A percentile compares a stretch with the other conserved stretches of the same genome.
These are phyloP conservation scores for Sphagnum magellanicum DNA, from an alignment of 228 moss, liverwort and hornwort species.

Conservation along the genomic window DNA sequence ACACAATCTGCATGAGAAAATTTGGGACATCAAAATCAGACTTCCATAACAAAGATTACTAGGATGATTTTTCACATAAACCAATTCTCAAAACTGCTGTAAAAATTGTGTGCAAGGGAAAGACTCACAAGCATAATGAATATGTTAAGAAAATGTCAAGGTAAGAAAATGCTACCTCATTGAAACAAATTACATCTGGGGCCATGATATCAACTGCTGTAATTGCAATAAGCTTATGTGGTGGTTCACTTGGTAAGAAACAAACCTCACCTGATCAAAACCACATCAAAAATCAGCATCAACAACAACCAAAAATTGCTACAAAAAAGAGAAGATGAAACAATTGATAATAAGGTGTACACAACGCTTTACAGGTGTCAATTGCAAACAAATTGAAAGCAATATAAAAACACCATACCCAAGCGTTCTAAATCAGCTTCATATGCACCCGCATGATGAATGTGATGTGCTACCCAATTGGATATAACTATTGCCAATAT, in stretches of 20 bases:
- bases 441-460: constrained; percentile 76
- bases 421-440: constrained; percentile 74
- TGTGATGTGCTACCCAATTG: constrained; percentile 77
- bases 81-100: too few relatives aligned
- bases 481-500: constrained; percentile 78
- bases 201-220: constrained; percentile 66
- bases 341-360: too few relatives aligned
- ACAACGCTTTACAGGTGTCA: too few relatives aligned
- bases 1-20: constrained; percentile 27
- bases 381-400: too few relatives aligned
- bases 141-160: too few relatives aligned
- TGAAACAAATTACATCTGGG: constrained; percentile 43
- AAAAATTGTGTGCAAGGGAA: too few relatives aligned
- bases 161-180: constrained; percentile 33
- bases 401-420: constrained; percentile 9
- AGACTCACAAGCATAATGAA: too few relatives aligned
- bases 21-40: neutral
- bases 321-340: too few relatives aligned
- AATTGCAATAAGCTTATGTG: constrained; percentile 47
- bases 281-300: too few relatives aligned
- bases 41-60: neutral
- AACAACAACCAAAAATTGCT: too few relatives aligned
- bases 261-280: constrained; percentile 47
- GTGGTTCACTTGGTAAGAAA: constrained; percentile 83
- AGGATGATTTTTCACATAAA: too few relatives aligned